phyloP scores from a whole-genome alignment of 164 flowering plant genomes.

The Saururus chinensis region DNA sequence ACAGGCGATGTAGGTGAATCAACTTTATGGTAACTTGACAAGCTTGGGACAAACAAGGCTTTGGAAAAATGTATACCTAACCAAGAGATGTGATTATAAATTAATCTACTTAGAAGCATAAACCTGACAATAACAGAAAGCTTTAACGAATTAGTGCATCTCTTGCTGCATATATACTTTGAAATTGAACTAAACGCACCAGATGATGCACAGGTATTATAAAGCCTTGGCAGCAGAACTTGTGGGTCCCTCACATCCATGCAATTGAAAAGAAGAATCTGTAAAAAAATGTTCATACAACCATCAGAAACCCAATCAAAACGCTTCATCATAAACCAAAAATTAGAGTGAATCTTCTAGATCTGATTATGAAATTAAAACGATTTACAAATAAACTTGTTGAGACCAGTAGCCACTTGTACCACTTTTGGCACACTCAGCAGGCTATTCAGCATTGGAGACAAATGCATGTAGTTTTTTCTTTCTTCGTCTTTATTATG shows the following conservation, averaged over 20 bases:
- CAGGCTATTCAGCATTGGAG: too few relatives aligned
- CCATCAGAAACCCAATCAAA: neutral
- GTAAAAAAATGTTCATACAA: slow-evolving; percentile 3
- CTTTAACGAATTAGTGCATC: neutral
- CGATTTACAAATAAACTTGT: too few relatives aligned
- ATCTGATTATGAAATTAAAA: too few relatives aligned
- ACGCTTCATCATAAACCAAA: neutral
- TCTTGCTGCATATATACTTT: too few relatives aligned
- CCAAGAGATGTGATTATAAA: neutral
- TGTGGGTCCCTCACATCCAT: slow-evolving; percentile 82
- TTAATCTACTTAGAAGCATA: neutral
- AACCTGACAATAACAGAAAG: neutral
- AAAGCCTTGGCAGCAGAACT: slow-evolving; percentile 57
- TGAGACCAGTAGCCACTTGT: too few relatives aligned
- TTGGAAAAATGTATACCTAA: slow-evolving; percentile 61
- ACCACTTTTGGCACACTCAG: too few relatives aligned
- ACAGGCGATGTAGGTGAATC: slow-evolving; percentile 42
- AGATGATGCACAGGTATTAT: slow-evolving; percentile 59
- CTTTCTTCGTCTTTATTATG: too few relatives aligned
- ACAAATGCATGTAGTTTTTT: too few relatives aligned
- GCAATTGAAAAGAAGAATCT: slow-evolving; percentile 87
- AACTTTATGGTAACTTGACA: slow-evolving; percentile 74
- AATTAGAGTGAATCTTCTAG: too few relatives aligned
- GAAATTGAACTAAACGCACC: slow-evolving; percentile 23
- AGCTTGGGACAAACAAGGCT: slow-evolving; percentile 76